Percentiles rank a stretch among this genome's conserved stretches.
Evolutionary conservation across 73 alveolate genomes (phyloP).

Genomic region (Tetrahymena elliotti): DNA sequence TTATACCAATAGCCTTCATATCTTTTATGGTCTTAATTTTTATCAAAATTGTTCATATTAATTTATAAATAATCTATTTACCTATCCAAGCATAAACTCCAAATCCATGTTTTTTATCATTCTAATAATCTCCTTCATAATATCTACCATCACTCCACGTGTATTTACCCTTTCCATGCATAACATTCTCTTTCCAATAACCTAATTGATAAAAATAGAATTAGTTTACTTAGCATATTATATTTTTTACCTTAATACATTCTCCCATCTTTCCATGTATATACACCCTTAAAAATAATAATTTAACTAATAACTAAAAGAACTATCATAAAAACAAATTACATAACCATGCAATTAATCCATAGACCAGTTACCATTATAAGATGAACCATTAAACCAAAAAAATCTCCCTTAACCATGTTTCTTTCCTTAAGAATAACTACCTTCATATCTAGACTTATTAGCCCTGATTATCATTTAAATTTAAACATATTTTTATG

Average conservation of each 20-base stretch:
- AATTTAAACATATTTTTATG: background rate
- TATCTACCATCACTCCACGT: constrained; percentile 39
- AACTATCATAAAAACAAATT: too few species aligned
- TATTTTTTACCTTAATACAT: constrained; percentile 47
- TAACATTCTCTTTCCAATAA: constrained; percentile 16
- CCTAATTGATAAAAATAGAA: background rate
- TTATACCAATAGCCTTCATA: constrained; percentile 42
- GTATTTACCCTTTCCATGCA: constrained; percentile 48
- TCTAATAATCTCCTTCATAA: constrained; percentile 39
- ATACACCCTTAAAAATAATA: constrained; percentile 21
- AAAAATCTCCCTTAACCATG: constrained; percentile 51
- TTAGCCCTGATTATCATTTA: constrained; percentile 33
- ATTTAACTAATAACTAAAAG: too few species aligned
- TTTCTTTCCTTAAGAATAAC: constrained; percentile 45
- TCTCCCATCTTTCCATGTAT: constrained; percentile 70
- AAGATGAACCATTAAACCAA: constrained; percentile 71
- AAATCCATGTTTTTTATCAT: constrained; percentile 41
- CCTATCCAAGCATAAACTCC: constrained; percentile 36
- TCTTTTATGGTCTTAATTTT: background rate
- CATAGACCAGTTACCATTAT: constrained; percentile 72
- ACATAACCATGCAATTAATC: constrained; percentile 52
- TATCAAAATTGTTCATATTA: background rate
- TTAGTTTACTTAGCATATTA: background rate
- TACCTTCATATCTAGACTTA: constrained; percentile 56
- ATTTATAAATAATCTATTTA: background rate